Percentiles rank a stretch among this genome's conserved stretches.
Evolutionary conservation across 1,139 yeast species (phyloP).

Genomic region (Blastobotrys illinoisensis): DNA sequence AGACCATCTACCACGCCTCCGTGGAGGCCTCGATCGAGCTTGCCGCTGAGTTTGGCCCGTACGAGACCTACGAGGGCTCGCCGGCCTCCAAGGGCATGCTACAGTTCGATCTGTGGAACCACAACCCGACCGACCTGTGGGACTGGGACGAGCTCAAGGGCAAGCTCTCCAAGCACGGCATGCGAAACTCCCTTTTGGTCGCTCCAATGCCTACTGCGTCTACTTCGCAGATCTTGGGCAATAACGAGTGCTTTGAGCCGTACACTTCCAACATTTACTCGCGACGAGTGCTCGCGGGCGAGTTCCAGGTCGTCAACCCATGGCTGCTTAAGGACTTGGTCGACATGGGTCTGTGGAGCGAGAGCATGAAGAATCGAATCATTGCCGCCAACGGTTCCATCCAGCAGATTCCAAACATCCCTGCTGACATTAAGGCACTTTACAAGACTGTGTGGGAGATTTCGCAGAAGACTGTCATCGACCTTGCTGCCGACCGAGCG

Average conservation of each 20-base stretch:
- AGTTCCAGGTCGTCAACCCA: constrained; percentile 83
- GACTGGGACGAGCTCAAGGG: constrained; percentile 71
- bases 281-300: constrained; percentile 83
- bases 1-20: constrained; percentile 85
- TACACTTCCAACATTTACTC: constrained; percentile 83
- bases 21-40: constrained; percentile 74
- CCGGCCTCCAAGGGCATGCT: constrained; percentile 77
- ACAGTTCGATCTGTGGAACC: constrained; percentile 79
- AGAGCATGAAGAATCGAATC: constrained; percentile 73
- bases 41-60: constrained; percentile 60
- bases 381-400: constrained; percentile 81
- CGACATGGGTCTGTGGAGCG: constrained; percentile 79
- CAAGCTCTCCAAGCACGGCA: constrained; percentile 55
- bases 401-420: constrained; percentile 70
- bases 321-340: constrained; percentile 75
- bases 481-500: constrained; percentile 93
- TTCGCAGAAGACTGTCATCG: constrained; percentile 80
- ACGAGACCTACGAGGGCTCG: constrained; percentile 65
- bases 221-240: constrained; percentile 84
- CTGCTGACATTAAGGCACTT: constrained; percentile 66
- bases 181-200: constrained; percentile 75
- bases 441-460: constrained; percentile 98
- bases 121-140: constrained; percentile 63
- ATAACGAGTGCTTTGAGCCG: constrained; percentile 89
- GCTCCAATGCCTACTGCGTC: constrained; percentile 97